phyloP scores from a whole-genome alignment of 331 rosid genomes.

The Pyracantha coccinea region DNA sequence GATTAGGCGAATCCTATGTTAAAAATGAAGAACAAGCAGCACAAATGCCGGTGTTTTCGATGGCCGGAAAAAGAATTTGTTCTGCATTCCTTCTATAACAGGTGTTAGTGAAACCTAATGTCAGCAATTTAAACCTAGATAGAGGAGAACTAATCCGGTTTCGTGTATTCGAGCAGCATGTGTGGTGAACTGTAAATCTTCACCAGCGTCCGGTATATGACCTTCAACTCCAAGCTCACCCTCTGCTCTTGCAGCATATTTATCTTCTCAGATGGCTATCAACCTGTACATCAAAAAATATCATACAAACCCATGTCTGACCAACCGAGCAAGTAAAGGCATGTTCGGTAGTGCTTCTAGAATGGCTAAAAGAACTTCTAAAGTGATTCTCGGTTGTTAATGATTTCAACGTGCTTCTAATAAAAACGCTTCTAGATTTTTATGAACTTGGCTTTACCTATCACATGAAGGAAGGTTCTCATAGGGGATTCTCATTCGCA shows the following conservation, averaged over 20 bases:
- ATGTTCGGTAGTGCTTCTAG: not conserved
- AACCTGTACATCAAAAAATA: conserved; percentile 39
- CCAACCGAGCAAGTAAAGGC: not conserved
- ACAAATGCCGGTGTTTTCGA: not conserved
- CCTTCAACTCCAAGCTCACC: conserved; percentile 96
- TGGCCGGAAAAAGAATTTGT: not conserved
- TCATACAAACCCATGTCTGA: not conserved
- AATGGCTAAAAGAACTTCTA: not conserved
- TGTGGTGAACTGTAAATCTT: conserved; percentile 96
- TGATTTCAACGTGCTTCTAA: not conserved
- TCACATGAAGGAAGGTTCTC: conserved; percentile 99
- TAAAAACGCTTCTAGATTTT: too few relatives aligned
- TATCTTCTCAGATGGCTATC: conserved; percentile 93
- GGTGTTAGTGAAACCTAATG: conserved; percentile 12
- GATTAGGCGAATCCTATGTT: not conserved
- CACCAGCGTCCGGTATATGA: conserved; percentile 93
- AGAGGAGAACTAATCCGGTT: conserved; percentile 43
- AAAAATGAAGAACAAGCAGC: not conserved
- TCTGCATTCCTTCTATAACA: not conserved
- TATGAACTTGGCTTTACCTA: conserved; percentile 43
- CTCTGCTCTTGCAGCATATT: conserved; percentile 98
- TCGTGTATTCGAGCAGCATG: conserved; percentile 96
- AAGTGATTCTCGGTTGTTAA: not conserved
- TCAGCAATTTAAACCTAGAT: conserved; percentile 8
- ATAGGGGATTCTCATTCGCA: conserved; percentile 92